Evolutionary conservation across 1,284 basidiomycete species (phyloP).

Genomic region (Puccinia novopanici): DNA sequence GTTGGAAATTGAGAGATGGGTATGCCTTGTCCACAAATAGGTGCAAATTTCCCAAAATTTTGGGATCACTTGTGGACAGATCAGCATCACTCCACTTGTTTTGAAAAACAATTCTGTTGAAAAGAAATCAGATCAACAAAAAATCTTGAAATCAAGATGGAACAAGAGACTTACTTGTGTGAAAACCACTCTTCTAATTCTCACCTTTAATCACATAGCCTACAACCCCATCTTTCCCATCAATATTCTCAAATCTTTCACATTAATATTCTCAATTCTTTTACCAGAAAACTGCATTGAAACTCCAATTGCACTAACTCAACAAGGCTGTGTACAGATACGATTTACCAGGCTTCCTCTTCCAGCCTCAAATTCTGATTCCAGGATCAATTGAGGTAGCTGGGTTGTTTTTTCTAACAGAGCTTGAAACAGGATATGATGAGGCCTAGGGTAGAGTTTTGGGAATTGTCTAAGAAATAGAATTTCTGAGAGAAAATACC

Average conservation of each 20-base stretch:
- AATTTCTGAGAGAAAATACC: too few relatives aligned
- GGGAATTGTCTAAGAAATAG: too few relatives aligned
- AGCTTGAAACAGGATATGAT: too few relatives aligned
- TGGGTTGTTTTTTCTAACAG: constrained; percentile 76
- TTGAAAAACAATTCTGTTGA: constrained; percentile 72
- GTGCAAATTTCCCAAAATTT: constrained; percentile 74
- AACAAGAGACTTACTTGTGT: constrained; percentile 61
- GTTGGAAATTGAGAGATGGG: neutral
- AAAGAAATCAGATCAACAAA: neutral
- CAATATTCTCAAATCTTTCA: too few relatives aligned
- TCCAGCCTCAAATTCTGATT: constrained; percentile 70
- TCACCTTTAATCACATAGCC: constrained; percentile 90
- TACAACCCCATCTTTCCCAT: constrained; percentile 66
- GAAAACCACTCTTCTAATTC: constrained; percentile 67
- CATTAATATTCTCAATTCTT: constrained; percentile 78
- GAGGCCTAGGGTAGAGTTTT: too few relatives aligned
- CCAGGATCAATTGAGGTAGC: constrained; percentile 86
- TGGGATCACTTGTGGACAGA: constrained; percentile 71
- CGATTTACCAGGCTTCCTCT: constrained; percentile 74
- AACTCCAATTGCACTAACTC: constrained; percentile 85
- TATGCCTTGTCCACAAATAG: constrained; percentile 84
- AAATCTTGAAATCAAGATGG: neutral
- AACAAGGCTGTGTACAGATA: constrained; percentile 83
- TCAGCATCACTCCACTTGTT: constrained; percentile 85
- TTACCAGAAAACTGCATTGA: constrained; percentile 84